Conservation (phyloP, 495 filamentous ascomycete genomes). For the Xylaria longipes region DNA sequence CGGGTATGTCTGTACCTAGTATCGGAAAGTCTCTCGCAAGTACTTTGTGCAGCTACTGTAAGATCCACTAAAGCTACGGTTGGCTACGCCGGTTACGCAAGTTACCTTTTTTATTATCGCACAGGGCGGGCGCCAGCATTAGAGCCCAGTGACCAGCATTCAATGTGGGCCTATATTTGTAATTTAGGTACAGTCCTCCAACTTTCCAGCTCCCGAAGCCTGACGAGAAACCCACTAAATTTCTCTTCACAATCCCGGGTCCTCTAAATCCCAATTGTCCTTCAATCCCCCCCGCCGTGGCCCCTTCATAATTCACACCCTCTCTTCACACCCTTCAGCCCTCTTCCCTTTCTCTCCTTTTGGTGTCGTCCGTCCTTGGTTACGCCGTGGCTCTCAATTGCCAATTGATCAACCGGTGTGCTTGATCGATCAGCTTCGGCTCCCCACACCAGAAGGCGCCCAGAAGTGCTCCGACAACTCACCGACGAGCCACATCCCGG, state of each 20-base stretch:
- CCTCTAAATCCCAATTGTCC: constrained; percentile 16
- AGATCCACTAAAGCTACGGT: background rate
- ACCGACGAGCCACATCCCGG: constrained; percentile 4
- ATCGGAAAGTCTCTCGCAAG: background rate
- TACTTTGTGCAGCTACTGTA: background rate
- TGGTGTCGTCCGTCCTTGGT: background rate
- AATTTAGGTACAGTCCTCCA: constrained; percentile 6
- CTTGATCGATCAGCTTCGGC: constrained; percentile 9
- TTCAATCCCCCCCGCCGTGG: background rate
- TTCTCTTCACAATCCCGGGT: constrained; percentile 13
- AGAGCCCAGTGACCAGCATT: background rate
- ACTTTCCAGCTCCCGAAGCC: constrained; percentile 8
- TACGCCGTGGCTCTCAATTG: background rate
- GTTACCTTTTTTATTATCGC: background rate
- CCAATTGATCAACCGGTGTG: constrained; percentile 12
- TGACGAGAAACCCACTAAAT: constrained; percentile 18
- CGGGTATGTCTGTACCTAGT: background rate
- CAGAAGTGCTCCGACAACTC: constrained; percentile 7
- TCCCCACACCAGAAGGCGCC: constrained; percentile 8
- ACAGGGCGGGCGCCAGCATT: background rate
- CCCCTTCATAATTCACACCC: constrained; percentile 2
- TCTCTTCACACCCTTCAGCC: background rate
- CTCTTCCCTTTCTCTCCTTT: background rate
- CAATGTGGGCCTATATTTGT: constrained; percentile 20
- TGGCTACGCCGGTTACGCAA: background rate